Evolutionary conservation across 1,139 yeast genomes (phyloP).

Genomic region (Saccharomycopsis hybrid): DNA sequence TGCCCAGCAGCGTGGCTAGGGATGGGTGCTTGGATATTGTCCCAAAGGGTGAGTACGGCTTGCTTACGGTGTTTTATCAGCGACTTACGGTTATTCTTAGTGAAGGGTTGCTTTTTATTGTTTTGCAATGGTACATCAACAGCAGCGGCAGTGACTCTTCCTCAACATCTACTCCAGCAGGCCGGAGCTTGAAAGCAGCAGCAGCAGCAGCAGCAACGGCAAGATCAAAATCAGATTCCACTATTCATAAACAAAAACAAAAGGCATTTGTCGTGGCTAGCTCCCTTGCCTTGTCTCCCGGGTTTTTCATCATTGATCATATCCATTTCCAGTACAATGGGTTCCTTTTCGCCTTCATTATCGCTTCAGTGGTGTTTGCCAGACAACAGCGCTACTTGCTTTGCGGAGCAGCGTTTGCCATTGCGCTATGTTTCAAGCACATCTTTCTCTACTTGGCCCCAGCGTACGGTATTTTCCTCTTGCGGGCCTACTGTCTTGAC

Average conservation of each 20-base stretch:
- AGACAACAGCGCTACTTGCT: constrained; percentile 47
- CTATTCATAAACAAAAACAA: constrained; percentile 23
- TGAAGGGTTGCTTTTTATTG: constrained; percentile 63
- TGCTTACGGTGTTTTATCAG: constrained; percentile 78
- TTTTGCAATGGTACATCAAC: constrained; percentile 67
- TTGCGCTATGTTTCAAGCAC: constrained; percentile 86
- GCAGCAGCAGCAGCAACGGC: too few species aligned
- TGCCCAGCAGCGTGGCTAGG: constrained; percentile 52
- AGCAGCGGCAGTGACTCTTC: constrained; percentile 30
- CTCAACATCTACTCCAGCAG: too few species aligned
- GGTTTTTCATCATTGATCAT: constrained; percentile 80
- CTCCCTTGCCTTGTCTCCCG: constrained; percentile 83
- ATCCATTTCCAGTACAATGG: constrained; percentile 95
- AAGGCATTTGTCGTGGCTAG: constrained; percentile 73
- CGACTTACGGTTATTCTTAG: constrained; percentile 71
- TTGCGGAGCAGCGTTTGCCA: constrained; percentile 71
- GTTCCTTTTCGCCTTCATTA: constrained; percentile 78
- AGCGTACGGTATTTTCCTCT: constrained; percentile 74
- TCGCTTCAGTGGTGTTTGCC: constrained; percentile 69
- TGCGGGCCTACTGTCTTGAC: constrained; percentile 63
- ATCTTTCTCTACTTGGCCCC: constrained; percentile 92
- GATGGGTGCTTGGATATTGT: constrained; percentile 81
- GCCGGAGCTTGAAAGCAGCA: constrained; percentile 6
- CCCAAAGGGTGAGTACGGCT: constrained; percentile 58
- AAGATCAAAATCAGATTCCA: too few species aligned